Conservation (phyloP, 2,329 filamentous ascomycete genomes). For the Sporothrix brunneoviolacea region DNA sequence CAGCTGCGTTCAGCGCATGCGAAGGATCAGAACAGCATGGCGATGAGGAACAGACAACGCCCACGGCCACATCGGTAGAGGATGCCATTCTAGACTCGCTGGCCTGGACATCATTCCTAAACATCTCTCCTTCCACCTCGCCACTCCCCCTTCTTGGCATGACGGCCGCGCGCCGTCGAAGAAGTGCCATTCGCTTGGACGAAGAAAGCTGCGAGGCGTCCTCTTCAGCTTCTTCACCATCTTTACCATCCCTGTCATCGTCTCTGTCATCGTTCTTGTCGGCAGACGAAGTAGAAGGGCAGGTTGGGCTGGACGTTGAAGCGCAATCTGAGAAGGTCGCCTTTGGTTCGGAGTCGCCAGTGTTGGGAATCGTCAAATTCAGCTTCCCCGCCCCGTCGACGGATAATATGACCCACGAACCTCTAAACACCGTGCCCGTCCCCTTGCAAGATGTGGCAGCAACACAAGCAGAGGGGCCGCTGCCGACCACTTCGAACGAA, state of each 20-base stretch:
- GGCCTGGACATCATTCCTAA: constrained; percentile 3
- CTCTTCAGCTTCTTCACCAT: background rate
- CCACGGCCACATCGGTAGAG: background rate
- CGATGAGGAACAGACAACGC: constrained; percentile 8
- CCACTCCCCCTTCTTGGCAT: constrained; percentile 5
- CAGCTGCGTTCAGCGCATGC: background rate
- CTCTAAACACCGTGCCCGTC: too few species aligned
- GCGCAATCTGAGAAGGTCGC: background rate
- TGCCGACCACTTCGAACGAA: too few species aligned
- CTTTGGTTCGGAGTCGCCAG: background rate
- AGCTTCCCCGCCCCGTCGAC: too few species aligned
- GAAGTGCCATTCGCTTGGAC: background rate
- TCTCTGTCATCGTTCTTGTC: background rate
- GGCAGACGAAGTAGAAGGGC: background rate
- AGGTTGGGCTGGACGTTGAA: background rate
- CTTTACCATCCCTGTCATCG: background rate
- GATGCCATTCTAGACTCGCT: background rate
- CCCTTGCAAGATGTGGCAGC: too few species aligned
- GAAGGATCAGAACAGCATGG: constrained; percentile 2
- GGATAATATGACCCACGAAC: too few species aligned
- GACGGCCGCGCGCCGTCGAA: background rate
- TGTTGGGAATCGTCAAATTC: background rate
- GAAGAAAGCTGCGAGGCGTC: too few species aligned
- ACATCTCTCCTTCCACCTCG: background rate
- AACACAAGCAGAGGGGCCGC: too few species aligned